Percentiles rank a stretch among this genome's conserved stretches.
These are phyloP conservation scores for Colletotrichum phormii DNA, from an alignment of 2,329 filamentous ascomycete genomes.

Conservation along the genomic window DNA sequence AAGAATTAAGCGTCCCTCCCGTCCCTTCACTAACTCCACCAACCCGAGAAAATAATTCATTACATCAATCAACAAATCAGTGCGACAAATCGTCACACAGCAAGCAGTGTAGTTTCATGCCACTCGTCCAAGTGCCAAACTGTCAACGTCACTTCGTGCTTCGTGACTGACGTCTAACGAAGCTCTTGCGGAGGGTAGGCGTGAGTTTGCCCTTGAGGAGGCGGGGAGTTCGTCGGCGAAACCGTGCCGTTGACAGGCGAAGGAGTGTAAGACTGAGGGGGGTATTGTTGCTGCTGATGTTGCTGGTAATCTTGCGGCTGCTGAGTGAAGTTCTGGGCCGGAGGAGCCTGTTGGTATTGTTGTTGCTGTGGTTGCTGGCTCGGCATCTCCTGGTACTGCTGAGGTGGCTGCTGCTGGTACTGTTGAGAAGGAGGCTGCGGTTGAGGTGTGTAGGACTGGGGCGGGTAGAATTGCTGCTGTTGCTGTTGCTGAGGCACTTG, in stretches of 20 bases:
- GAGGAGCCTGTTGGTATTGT: neutral
- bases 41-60: neutral
- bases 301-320: slow-evolving; percentile 19
- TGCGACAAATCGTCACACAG: neutral
- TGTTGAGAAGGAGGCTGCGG: neutral
- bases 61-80: neutral
- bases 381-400: slow-evolving; percentile 21
- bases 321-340: slow-evolving; percentile 4
- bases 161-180: neutral
- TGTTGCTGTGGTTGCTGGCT: slow-evolving; percentile 10
- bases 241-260: slow-evolving; percentile 14
- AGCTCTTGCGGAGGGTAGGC: slow-evolving; percentile 24
- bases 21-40: neutral
- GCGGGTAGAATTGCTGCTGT: slow-evolving; percentile 16
- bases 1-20: neutral
- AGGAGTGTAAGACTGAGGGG: slow-evolving; percentile 14
- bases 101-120: neutral
- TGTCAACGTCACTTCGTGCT: neutral
- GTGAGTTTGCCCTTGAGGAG: slow-evolving; percentile 22
- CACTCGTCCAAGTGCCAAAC: neutral
- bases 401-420: slow-evolving; percentile 15
- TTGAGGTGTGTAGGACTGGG: slow-evolving; percentile 7
- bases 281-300: slow-evolving; percentile 17
- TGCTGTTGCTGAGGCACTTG: slow-evolving; percentile 16
- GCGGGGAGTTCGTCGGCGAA: slow-evolving; percentile 21